These are phyloP conservation scores for Torulaspora maleeae DNA, from an alignment of 805 yeast species.

Conservation along the genomic window DNA sequence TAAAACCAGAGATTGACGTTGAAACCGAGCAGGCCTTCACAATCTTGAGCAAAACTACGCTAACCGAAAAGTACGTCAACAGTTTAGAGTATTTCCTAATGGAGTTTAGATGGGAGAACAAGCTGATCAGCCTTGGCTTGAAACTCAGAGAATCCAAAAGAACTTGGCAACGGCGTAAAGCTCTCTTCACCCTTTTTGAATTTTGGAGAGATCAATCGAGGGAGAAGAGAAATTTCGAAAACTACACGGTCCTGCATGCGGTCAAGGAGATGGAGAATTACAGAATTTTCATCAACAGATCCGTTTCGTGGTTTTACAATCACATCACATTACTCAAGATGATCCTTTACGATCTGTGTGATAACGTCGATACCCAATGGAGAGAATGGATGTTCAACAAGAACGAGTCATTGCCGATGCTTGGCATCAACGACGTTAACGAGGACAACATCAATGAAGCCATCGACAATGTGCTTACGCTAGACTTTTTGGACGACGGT, in stretches of 20 bases:
- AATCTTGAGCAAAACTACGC: slow-evolving; percentile 26
- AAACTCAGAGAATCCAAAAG: slow-evolving; percentile 35
- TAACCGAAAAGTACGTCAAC: slow-evolving; percentile 35
- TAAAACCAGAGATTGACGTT: slow-evolving; percentile 27
- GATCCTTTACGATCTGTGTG: slow-evolving; percentile 35
- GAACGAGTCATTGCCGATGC: slow-evolving; percentile 24
- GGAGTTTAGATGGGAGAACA: slow-evolving; percentile 38
- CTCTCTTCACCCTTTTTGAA: slow-evolving; percentile 35
- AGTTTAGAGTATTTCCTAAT: slow-evolving; percentile 34
- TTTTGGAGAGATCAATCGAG: slow-evolving; percentile 37
- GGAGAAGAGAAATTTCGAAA: slow-evolving; percentile 29
- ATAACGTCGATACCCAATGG: slow-evolving; percentile 34
- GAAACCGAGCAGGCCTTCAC: slow-evolving; percentile 30
- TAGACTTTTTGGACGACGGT: slow-evolving; percentile 33
- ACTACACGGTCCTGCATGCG: slow-evolving; percentile 34
- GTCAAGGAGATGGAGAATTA: slow-evolving; percentile 37
- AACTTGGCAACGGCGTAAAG: slow-evolving; percentile 38
- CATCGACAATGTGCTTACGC: slow-evolving; percentile 27
- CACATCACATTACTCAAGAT: slow-evolving; percentile 35
- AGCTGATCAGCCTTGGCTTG: slow-evolving; percentile 31
- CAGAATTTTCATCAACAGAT: slow-evolving; percentile 34
- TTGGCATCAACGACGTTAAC: slow-evolving; percentile 23
- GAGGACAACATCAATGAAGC: slow-evolving; percentile 28
- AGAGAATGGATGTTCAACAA: slow-evolving; percentile 37
- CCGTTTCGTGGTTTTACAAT: slow-evolving; percentile 38